Evolutionary conservation across 1,139 yeast genomes (phyloP), one percentile per base, ranked within the genome.

Genomic region (Geotrichum citri-aurantii): DNA sequence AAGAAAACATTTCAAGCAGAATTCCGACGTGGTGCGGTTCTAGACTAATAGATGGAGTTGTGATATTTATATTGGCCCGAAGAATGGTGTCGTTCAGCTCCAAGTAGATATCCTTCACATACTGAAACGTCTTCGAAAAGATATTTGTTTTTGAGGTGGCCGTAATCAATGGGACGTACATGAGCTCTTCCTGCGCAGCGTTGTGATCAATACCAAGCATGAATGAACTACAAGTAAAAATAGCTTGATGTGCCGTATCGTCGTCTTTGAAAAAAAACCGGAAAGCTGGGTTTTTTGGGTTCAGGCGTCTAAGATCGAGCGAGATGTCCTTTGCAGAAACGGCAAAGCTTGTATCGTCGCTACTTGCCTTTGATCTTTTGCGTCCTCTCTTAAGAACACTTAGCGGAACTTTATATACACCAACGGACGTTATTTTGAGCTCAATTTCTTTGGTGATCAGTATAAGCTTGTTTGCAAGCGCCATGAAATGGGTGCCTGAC

Each of bases 191-290:
- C 51, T 71, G 73, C 12, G 63, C 57, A 11, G 63, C 64, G 27
- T 64, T 64, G 11, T 58, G 61, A 31, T 68, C 70, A 31, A 72
- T 48, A 8, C 75, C 77, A 50, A 74, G 64, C 21, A 71, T 69
- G 46, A 73, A 58, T 6, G 78, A 72, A n/a, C 74, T 70, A 12
- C 73, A 64, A 8, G 76, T 66, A 56, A 74, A 63, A 14, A 75
- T 69, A 2, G 75, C 74, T 63, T 76, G 79, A 61, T 76, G 79
- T 5, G 79, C 78, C 21, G 67, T 63, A 50, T 73, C 76, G 17
- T 63, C 65, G 11, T 67, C 68, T 1, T 67, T 63, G 61, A 74
- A 76, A 48, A 70, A 65, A 60, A 76, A 66, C 61, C 72, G 69
- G 63, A 75, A 75, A 3, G 77, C 77, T 10, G 78, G 76, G 51